A percentile compares a stretch with the other conserved stretches of the same genome.
phyloP scores from a whole-genome alignment of 1,284 basidiomycete species.

The Gastroboletus turbinatus region DNA sequence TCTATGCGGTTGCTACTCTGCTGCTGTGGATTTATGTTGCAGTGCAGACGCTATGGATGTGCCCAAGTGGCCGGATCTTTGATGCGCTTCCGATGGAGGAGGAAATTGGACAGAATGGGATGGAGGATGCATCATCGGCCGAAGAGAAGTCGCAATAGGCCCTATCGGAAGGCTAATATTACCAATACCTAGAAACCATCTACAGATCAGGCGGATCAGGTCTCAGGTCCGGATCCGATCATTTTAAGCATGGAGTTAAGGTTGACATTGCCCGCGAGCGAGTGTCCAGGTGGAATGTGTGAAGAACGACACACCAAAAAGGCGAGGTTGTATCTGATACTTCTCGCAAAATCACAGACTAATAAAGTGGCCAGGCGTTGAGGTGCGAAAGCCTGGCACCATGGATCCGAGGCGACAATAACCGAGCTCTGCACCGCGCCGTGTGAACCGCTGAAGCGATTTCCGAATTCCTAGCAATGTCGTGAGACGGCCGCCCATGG shows the following conservation, averaged over 20 bases:
- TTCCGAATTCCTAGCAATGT: conserved; percentile 18
- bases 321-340: not conserved
- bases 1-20: conserved; percentile 52
- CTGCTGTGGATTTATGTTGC: conserved; percentile 58
- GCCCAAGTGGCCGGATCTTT: conserved; percentile 45
- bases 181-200: not conserved
- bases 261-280: too few relatives aligned
- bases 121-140: not conserved
- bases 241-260: not conserved
- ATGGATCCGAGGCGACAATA: not conserved
- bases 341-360: not conserved
- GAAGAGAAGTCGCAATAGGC: not conserved
- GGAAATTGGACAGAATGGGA: conserved; percentile 13
- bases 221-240: not conserved
- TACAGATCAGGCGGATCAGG: not conserved
- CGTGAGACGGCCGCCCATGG: not conserved
- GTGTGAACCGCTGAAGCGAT: conserved; percentile 4
- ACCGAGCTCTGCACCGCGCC: not conserved
- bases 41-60: conserved; percentile 40
- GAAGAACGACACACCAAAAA: not conserved
- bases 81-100: conserved; percentile 42
- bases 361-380: not conserved
- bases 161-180: not conserved
- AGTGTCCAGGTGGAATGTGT: not conserved
- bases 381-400: not conserved